Evolutionary conservation across 495 filamentous ascomycete genomes (phyloP), one percentile per base, ranked within the genome.

Genomic region (Hypoxylon intermedium): DNA sequence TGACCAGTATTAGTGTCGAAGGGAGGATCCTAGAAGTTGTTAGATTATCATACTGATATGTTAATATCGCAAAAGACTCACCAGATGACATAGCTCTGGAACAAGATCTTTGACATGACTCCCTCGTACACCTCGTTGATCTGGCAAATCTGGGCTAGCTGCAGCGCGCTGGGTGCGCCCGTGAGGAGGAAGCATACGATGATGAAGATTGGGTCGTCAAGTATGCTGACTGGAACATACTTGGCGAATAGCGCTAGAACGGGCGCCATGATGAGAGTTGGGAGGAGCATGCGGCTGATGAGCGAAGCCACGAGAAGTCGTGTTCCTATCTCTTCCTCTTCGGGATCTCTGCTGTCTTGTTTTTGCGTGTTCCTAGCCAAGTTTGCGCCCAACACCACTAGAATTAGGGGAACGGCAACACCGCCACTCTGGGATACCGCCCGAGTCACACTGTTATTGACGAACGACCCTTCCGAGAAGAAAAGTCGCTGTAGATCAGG

Each of bases 51-150:
- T 55, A 42, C n/a, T 34, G 6, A 33, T 5, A 38, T 13, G n/a
- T n/a, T n/a, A n/a, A n/a, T n/a, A n/a, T n/a, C n/a, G n/a, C n/a
- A n/a, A 34, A 16, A 28, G 15, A 81, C 86, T 75, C 82, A 92
- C 89, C 91, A 96, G 57, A 96, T 86, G 47, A 98, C 94, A 66
- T 98, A 98, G 76, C 93, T 97, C 81, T 97, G 93, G 82, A 98
- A 96, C 15, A 98, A 75, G 40, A 98, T 79, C 70, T 86, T 92
- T 20, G 90, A 89, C 92, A 98, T 98, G 28, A 92, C 90, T 20
- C 86, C 84, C 75, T 97, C 91, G 72, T 90, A 98, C 9, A 98
- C 95, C 53, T 87, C 89, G 72, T 98, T 98, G 74, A 98, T 91
- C 79, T 98, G 95, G 76, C 94, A 98, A 56, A 98, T 98, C 77